Percentiles rank a stretch among this genome's conserved stretches.
These are phyloP conservation scores for Chaetomium olivaceum DNA, from an alignment of 2,329 filamentous ascomycete species.

Conservation along the genomic window DNA sequence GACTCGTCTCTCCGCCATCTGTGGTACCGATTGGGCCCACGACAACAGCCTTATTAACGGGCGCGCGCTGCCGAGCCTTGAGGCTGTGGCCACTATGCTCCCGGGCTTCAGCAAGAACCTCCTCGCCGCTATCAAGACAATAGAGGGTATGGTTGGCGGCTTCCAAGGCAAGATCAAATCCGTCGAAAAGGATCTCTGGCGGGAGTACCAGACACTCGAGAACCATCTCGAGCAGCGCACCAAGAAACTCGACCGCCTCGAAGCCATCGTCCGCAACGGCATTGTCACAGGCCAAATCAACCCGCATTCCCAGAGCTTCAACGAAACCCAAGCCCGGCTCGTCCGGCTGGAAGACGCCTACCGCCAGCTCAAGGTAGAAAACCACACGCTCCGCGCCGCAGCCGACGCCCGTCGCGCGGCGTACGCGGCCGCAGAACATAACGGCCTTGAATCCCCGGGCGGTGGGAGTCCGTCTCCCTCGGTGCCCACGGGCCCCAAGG, in stretches of 20 bases:
- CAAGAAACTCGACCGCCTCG: slow-evolving; percentile 85
- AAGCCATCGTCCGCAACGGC: slow-evolving; percentile 72
- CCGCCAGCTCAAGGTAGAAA: slow-evolving; percentile 63
- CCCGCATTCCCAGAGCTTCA: slow-evolving; percentile 31
- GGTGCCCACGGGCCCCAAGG: slow-evolving; percentile 56
- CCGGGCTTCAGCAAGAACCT: slow-evolving; percentile 90
- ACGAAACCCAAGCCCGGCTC: slow-evolving; percentile 50
- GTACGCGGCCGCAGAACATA: slow-evolving; percentile 44
- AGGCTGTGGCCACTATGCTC: slow-evolving; percentile 81
- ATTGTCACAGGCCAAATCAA: slow-evolving; percentile 51
- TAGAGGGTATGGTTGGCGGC: slow-evolving; percentile 75
- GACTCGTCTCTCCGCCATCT: slow-evolving; percentile 82
- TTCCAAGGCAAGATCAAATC: slow-evolving; percentile 79
- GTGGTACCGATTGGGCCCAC: slow-evolving; percentile 89
- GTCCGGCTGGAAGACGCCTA: slow-evolving; percentile 61
- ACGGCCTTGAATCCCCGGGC: slow-evolving; percentile 27
- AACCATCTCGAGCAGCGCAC: slow-evolving; percentile 74
- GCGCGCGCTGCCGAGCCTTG: slow-evolving; percentile 76
- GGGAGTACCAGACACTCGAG: slow-evolving; percentile 86
- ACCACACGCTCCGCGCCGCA: slow-evolving; percentile 67
- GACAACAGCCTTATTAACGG: slow-evolving; percentile 87
- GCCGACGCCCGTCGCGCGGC: slow-evolving; percentile 58
- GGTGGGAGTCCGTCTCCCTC: slow-evolving; percentile 56
- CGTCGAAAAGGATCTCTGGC: slow-evolving; percentile 87
- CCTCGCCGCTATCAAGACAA: slow-evolving; percentile 78